A percentile compares a stretch with the other conserved stretches of the same genome.
phyloP scores from a whole-genome alignment of 495 filamentous ascomycete species.

The Podospora bellae-mahoneyi region DNA sequence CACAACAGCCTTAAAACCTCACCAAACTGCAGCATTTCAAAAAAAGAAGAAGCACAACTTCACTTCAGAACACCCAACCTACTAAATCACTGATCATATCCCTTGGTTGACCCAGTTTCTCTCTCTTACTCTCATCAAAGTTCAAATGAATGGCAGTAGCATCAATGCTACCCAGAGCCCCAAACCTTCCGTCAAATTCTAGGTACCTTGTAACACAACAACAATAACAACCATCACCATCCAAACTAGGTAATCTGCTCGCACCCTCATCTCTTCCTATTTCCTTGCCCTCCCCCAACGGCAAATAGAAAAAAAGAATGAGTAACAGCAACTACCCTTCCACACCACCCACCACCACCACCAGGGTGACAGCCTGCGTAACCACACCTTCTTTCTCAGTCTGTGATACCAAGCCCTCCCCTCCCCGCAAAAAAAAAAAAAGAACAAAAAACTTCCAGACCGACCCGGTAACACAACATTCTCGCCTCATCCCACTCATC shows the following conservation, averaged over 20 bases:
- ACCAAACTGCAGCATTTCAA: no score
- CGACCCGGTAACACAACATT: constrained; percentile 15
- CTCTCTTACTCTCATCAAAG: no score
- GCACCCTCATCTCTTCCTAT: not conserved
- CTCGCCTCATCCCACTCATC: not conserved
- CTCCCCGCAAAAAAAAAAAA: not conserved
- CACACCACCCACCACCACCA: not conserved
- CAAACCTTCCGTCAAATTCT: no score
- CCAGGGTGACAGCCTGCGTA: not conserved
- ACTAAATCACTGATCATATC: no score
- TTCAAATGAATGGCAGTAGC: no score
- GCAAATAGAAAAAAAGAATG: not conserved
- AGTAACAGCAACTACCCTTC: not conserved
- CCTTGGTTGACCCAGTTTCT: no score
- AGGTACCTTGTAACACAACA: not conserved
- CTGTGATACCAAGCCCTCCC: not conserved
- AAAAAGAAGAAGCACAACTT: no score
- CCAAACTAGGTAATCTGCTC: not conserved
- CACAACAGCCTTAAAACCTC: no score
- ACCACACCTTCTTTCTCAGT: not conserved
- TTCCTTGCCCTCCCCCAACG: not conserved
- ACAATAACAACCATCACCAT: not conserved
- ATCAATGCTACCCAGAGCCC: no score
- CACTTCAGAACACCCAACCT: no score
- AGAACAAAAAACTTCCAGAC: not conserved